Evolutionary conservation across 768 basidiomycete genomes (phyloP).

Genomic region (Panaeolus cyanescens): DNA sequence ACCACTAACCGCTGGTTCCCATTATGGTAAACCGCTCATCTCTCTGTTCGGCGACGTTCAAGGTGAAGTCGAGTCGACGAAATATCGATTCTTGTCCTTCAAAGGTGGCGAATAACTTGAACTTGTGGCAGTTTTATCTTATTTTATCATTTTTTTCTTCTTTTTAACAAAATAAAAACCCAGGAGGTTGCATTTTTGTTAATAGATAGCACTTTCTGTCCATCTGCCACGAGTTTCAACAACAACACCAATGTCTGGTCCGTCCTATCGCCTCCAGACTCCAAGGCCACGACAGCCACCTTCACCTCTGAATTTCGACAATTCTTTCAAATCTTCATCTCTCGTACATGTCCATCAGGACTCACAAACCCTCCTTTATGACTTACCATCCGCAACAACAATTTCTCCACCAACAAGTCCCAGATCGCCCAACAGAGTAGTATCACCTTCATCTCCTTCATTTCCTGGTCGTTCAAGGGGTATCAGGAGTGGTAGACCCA

Average conservation of each 20-base stretch:
- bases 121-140: background rate
- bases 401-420: constrained; percentile 63
- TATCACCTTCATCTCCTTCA: constrained; percentile 63
- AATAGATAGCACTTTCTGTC: constrained; percentile 13
- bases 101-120: background rate
- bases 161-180: constrained; percentile 13
- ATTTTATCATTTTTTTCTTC: constrained; percentile 12
- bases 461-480: constrained; percentile 51
- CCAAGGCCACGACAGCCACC: constrained; percentile 65
- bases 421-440: constrained; percentile 38
- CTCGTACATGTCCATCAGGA: constrained; percentile 43
- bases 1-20: constrained; percentile 11
- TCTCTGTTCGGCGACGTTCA: background rate
- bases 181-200: constrained; percentile 21
- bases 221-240: constrained; percentile 22
- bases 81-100: background rate
- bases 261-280: constrained; percentile 66
- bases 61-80: background rate
- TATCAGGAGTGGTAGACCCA: constrained; percentile 51
- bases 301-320: constrained; percentile 58
- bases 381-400: constrained; percentile 60
- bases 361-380: constrained; percentile 72
- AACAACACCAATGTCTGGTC: constrained; percentile 49
- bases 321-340: constrained; percentile 43
- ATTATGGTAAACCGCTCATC: constrained; percentile 5